Conservation (phyloP, 192 early-diverging fungal genomes). For the Geosiphon pyriformis region DNA sequence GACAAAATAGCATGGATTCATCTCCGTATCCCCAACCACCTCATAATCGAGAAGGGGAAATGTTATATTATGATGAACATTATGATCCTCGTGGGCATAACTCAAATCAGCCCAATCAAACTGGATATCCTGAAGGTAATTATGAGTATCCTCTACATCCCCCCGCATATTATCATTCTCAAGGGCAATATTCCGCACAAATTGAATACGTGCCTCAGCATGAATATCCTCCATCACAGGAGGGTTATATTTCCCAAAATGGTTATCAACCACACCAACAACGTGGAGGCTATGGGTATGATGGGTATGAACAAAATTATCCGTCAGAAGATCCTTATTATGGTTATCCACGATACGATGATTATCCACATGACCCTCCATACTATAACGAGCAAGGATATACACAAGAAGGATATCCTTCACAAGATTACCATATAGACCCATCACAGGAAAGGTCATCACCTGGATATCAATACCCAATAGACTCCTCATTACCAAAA, state of each 20-base stretch:
- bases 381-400: conserved; percentile 31
- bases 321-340: conserved; percentile 30
- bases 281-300: conserved; percentile 30
- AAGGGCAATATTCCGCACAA: neutral
- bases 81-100: conserved; percentile 12
- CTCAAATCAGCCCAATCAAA: neutral
- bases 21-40: neutral
- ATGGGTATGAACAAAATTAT: conserved; percentile 32
- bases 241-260: neutral
- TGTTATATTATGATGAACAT: neutral
- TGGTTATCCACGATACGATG: conserved; percentile 25
- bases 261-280: conserved; percentile 17
- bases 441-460: conserved; percentile 15
- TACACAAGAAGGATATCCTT: conserved; percentile 26
- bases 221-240: conserved; percentile 7
- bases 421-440: conserved; percentile 26
- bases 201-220: conserved; percentile 3
- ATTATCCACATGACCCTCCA: conserved; percentile 17
- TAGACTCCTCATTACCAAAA: conserved; percentile 8
- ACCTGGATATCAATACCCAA: conserved; percentile 22
- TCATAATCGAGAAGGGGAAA: neutral
- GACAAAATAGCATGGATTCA: neutral
- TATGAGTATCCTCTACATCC: conserved; percentile 1
- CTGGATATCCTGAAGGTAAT: neutral
- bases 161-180: neutral